Evolutionary conservation across 257 asterid species (phyloP).

Genomic region (Fraxinus cuspidata): DNA sequence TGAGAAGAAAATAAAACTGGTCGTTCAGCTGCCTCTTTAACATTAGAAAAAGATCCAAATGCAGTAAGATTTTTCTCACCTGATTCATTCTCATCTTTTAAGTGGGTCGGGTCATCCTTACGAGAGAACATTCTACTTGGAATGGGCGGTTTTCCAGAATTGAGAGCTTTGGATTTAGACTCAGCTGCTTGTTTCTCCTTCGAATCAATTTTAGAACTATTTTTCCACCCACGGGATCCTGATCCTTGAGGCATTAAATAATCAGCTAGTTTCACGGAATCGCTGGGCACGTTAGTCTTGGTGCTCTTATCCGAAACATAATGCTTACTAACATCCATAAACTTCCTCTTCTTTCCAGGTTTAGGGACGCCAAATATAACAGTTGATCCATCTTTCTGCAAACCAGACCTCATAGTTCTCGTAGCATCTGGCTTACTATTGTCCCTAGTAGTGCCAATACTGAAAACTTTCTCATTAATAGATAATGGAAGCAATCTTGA

Average conservation of each 20-base stretch:
- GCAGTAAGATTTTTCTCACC: conserved; percentile 34
- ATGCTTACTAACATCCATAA: conserved; percentile 95
- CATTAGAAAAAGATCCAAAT: conserved; percentile 40
- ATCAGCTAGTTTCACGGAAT: conserved; percentile 58
- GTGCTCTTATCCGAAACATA: conserved; percentile 58
- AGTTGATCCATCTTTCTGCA: conserved; percentile 72
- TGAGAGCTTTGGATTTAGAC: conserved; percentile 47
- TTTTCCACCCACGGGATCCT: conserved; percentile 55
- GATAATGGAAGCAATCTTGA: conserved; percentile 57
- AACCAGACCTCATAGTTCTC: conserved; percentile 70
- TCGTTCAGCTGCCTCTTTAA: conserved; percentile 50
- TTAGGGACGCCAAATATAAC: conserved; percentile 88
- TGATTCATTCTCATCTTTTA: conserved; percentile 53
- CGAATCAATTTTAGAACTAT: conserved; percentile 49
- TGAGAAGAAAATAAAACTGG: conserved; percentile 48
- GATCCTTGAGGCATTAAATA: conserved; percentile 59
- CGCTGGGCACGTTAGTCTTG: conserved; percentile 49
- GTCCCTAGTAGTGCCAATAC: conserved; percentile 55
- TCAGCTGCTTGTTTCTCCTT: conserved; percentile 69
- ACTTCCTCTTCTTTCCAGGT: conserved; percentile 93
- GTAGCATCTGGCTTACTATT: conserved; percentile 53
- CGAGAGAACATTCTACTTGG: conserved; percentile 57
- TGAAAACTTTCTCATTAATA: conserved; percentile 58
- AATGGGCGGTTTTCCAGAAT: conserved; percentile 65
- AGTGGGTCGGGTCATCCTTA: conserved; percentile 53